Evolutionary conservation across 176 grass and related monocot species (phyloP).

Genomic region (Dendrocalamus sinicus): DNA sequence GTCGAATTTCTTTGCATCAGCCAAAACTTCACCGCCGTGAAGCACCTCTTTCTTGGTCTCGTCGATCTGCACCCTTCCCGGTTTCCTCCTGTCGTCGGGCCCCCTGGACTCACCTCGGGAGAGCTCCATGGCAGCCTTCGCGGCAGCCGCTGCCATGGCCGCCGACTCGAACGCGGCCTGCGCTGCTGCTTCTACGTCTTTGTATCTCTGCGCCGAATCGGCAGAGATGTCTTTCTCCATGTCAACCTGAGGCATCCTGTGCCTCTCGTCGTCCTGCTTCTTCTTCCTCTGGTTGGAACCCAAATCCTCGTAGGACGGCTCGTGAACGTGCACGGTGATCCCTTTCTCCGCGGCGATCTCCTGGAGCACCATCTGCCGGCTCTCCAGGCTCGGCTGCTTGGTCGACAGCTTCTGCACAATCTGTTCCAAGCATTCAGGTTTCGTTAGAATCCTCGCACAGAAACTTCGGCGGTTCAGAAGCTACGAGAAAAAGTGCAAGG

Average conservation of each 20-base stretch:
- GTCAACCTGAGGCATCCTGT: not conserved
- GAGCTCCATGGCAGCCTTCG: constrained; percentile 79
- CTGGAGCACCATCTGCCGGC: constrained; percentile 60
- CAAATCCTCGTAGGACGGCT: not conserved
- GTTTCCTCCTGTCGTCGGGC: constrained; percentile 2
- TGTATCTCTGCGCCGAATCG: constrained; percentile 40
- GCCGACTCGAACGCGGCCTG: constrained; percentile 87
- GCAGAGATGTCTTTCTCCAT: constrained; percentile 26
- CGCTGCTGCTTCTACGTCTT: constrained; percentile 71
- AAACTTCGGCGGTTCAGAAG: not conserved
- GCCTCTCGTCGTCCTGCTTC: constrained; percentile 7
- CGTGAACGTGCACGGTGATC: constrained; percentile 54
- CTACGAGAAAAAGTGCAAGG: not conserved
- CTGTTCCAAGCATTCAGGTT: constrained; percentile 37
- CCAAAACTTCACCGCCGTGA: not conserved
- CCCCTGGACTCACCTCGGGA: constrained; percentile 49
- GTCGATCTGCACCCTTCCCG: not conserved
- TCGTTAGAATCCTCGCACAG: not conserved
- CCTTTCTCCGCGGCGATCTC: constrained; percentile 87
- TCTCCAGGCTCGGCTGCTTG: constrained; percentile 69
- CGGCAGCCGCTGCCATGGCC: constrained; percentile 70
- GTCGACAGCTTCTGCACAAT: constrained; percentile 88
- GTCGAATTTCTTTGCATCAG: not conserved
- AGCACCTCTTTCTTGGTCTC: not conserved
- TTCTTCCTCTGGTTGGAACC: constrained; percentile 14